Conservation (phyloP, 345 rosid species). For the Mangifera indica region DNA sequence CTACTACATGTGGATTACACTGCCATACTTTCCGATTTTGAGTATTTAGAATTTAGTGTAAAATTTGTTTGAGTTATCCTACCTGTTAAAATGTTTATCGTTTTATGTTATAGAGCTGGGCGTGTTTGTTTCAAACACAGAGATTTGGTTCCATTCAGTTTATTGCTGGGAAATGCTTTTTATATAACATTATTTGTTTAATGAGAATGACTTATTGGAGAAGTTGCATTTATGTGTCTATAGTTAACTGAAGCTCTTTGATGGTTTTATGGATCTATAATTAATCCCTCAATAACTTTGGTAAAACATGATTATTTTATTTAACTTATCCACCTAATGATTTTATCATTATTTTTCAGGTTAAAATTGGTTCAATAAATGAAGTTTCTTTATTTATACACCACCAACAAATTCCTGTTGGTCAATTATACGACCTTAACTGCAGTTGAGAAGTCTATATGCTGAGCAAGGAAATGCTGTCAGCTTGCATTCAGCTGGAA, state of each 20-base stretch:
- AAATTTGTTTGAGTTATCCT: neutral
- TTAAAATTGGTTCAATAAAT: constrained; percentile 12
- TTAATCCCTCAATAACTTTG: neutral
- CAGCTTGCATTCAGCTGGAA: constrained; percentile 50
- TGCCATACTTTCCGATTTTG: too few species aligned
- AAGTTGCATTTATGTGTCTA: neutral
- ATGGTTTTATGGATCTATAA: neutral
- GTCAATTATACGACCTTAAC: constrained; percentile 7
- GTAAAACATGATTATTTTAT: neutral
- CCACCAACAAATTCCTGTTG: constrained; percentile 9
- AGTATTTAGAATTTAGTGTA: neutral
- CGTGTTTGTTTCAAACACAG: neutral
- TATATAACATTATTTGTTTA: neutral
- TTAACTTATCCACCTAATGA: neutral
- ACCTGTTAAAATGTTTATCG: neutral
- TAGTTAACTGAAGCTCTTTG: neutral
- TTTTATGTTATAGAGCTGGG: neutral
- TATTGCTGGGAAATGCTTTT: neutral
- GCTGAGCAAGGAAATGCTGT: constrained; percentile 45
- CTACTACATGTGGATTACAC: too few species aligned
- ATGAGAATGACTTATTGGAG: neutral
- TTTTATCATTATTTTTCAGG: constrained; percentile 13
- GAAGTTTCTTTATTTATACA: neutral
- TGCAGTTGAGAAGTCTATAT: constrained; percentile 16
- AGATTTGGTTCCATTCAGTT: neutral